These are phyloP conservation scores for Nakaseomyces glabratus DNA, from an alignment of 1,139 yeast genomes.

Conservation along the genomic window DNA sequence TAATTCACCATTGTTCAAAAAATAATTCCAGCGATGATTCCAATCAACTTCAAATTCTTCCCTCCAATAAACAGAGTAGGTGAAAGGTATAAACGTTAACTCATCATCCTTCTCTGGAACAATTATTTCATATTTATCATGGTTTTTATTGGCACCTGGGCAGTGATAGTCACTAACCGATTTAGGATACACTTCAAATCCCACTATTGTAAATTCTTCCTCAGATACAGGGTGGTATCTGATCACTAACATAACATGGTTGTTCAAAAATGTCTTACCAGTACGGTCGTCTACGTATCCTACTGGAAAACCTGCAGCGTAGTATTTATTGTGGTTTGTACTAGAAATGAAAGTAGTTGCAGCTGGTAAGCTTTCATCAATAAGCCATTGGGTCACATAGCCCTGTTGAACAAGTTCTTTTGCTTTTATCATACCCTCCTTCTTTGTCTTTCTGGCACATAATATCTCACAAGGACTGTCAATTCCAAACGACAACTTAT, in stretches of 20 bases:
- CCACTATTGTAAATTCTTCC: constrained; percentile 58
- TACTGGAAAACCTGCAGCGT: constrained; percentile 80
- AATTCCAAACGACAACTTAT: constrained; percentile 48
- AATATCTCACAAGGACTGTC: constrained; percentile 58
- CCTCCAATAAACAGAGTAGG: constrained; percentile 85
- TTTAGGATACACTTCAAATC: constrained; percentile 84
- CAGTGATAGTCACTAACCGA: constrained; percentile 61
- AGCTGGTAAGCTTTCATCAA: constrained; percentile 73
- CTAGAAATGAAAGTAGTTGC: constrained; percentile 75
- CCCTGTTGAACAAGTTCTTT: constrained; percentile 55
- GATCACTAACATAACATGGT: constrained; percentile 73
- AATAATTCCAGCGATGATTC: constrained; percentile 67
- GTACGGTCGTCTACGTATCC: constrained; percentile 51
- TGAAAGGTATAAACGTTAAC: constrained; percentile 50
- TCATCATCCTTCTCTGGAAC: constrained; percentile 30
- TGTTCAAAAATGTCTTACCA: constrained; percentile 54
- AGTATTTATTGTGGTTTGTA: constrained; percentile 53
- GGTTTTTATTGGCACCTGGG: constrained; percentile 59
- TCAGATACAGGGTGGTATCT: constrained; percentile 55
- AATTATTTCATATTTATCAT: constrained; percentile 44
- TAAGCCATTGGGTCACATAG: constrained; percentile 74
- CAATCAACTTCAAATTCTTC: constrained; percentile 65
- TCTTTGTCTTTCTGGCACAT: constrained; percentile 53
- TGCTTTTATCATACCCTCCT: constrained; percentile 46
- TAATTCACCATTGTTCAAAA: constrained; percentile 46